These are phyloP conservation scores for Trichocladium uniseriatum DNA, from an alignment of 495 filamentous ascomycete genomes.

Conservation along the genomic window DNA sequence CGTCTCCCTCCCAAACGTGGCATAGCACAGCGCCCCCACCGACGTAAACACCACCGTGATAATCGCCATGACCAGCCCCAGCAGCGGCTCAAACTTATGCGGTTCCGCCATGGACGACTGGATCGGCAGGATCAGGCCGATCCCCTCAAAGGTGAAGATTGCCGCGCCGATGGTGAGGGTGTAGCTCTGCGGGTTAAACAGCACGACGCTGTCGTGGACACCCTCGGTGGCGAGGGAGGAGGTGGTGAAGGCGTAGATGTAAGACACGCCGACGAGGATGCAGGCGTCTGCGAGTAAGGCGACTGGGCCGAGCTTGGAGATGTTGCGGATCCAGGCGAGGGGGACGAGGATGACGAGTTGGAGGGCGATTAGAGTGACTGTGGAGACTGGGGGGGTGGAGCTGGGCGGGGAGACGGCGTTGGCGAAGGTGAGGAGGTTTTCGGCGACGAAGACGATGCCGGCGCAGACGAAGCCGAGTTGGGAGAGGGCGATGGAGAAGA, in stretches of 20 bases:
- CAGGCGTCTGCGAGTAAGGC: conserved; percentile 53
- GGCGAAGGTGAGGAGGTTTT: conserved; percentile 51
- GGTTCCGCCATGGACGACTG: conserved; percentile 54
- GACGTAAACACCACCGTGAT: conserved; percentile 56
- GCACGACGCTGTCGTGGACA: conserved; percentile 35
- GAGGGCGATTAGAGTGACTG: conserved; percentile 42
- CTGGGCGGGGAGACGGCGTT: conserved; percentile 38
- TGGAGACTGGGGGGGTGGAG: conserved; percentile 32
- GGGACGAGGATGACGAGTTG: conserved; percentile 50
- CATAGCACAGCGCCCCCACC: conserved; percentile 55
- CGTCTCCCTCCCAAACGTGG: conserved; percentile 50
- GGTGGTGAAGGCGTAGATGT: conserved; percentile 56
- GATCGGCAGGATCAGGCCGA: conserved; percentile 56
- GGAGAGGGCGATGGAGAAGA: conserved; percentile 52
- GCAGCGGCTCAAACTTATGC: conserved; percentile 47
- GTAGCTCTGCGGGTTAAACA: conserved; percentile 54
- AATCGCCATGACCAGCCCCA: conserved; percentile 51
- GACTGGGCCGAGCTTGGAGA: conserved; percentile 51
- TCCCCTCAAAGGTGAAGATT: conserved; percentile 62
- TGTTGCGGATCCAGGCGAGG: conserved; percentile 53
- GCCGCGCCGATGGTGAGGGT: conserved; percentile 54
- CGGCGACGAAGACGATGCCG: conserved; percentile 56
- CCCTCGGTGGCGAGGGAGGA: conserved; percentile 37
- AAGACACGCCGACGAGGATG: conserved; percentile 52
- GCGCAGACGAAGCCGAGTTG: conserved; percentile 61